phyloP scores from a whole-genome alignment of 2,329 filamentous ascomycete genomes.

The Ophiostoma populinum region DNA sequence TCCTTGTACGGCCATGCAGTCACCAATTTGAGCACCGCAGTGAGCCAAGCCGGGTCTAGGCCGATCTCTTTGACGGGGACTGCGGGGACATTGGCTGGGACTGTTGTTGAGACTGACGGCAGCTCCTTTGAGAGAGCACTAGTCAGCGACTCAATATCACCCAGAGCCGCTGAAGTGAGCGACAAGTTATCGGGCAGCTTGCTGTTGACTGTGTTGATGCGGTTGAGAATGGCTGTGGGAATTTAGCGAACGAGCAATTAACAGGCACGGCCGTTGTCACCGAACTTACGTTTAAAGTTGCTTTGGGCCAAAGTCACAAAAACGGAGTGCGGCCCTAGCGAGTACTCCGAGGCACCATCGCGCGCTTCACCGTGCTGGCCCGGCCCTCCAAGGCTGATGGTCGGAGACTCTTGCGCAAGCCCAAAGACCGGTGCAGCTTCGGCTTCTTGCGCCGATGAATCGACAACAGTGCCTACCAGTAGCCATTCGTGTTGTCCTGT shows the following conservation, averaged over 20 bases:
- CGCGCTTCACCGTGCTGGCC: too few species aligned
- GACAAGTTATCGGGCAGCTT: conserved; percentile 20
- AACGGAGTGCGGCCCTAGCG: conserved; percentile 38
- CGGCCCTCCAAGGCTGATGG: conserved; percentile 69
- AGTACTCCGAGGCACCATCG: conserved; percentile 31
- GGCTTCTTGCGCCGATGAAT: conserved; percentile 19
- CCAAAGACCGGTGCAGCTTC: conserved; percentile 48
- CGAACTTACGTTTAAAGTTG: conserved; percentile 11
- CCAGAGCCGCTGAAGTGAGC: conserved; percentile 50
- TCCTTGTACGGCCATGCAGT: conserved; percentile 67
- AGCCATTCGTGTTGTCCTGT: conserved; percentile 55
- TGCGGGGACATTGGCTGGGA: conserved; percentile 24
- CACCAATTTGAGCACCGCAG: conserved; percentile 52
- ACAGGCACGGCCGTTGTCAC: too few species aligned
- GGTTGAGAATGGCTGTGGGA: conserved; percentile 9
- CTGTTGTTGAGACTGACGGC: conserved; percentile 2
- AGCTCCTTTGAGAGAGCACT: conserved; percentile 36
- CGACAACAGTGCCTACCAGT: conserved; percentile 85
- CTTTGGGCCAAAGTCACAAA: conserved; percentile 9
- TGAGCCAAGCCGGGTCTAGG: conserved; percentile 28
- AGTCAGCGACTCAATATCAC: conserved; percentile 42
- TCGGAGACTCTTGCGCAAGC: conserved; percentile 56
- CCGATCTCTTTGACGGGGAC: conserved; percentile 2
- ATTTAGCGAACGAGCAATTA: too few species aligned
- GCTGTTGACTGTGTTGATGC: conserved; percentile 9